Percentiles rank a stretch among this genome's conserved stretches.
Conservation (phyloP, 2,329 filamentous ascomycete species). For the Huntiella moniliformis region DNA sequence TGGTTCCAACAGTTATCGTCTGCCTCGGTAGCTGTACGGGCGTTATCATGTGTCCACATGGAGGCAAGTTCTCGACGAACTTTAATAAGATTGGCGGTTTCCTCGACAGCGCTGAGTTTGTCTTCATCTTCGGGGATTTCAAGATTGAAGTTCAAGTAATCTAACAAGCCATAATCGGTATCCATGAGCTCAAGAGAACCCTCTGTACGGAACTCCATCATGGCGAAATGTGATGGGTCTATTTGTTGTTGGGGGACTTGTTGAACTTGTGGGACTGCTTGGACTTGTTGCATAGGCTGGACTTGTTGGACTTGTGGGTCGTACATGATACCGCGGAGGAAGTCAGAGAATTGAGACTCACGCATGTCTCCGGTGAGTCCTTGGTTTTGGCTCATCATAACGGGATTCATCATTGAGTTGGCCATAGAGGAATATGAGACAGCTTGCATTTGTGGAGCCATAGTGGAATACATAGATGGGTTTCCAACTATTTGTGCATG, state of each 20-base stretch:
- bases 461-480: too few species aligned
- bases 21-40: constrained; percentile 17
- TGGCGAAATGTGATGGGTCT: constrained; percentile 24
- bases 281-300: too few species aligned
- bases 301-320: constrained; percentile 22
- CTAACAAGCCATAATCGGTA: constrained; percentile 31
- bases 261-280: too few species aligned
- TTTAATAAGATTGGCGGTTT: constrained; percentile 15
- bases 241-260: constrained; percentile 16
- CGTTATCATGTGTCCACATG: constrained; percentile 6
- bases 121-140: constrained; percentile 1
- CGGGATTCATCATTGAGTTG: background rate
- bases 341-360: constrained; percentile 28
- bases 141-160: constrained; percentile 14
- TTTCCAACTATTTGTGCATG: background rate
- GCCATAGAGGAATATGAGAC: background rate
- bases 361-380: background rate
- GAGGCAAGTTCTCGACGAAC: constrained; percentile 8
- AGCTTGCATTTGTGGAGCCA: too few species aligned
- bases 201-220: constrained; percentile 32
- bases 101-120: constrained; percentile 26
- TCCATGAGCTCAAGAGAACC: constrained; percentile 31
- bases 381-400: background rate
- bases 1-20: constrained; percentile 24
- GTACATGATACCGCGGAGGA: constrained; percentile 31